Conservation (phyloP, 306 rosid genomes). For the Malus fusca region DNA sequence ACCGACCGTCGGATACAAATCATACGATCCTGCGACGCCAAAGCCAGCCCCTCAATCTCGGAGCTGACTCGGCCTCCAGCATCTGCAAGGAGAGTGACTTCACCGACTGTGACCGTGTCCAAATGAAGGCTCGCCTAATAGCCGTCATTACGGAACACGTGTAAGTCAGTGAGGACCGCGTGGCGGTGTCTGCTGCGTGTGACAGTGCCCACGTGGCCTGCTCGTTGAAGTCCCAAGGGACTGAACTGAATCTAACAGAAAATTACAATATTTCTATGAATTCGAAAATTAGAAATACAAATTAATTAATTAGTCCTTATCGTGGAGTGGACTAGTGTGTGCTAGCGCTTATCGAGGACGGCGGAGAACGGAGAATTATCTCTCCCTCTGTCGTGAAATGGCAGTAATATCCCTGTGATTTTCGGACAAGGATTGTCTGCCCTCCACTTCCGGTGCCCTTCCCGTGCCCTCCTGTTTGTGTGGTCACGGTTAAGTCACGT, state of each 20-base stretch:
- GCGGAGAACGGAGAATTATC: background rate
- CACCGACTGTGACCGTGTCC: background rate
- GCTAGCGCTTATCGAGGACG: background rate
- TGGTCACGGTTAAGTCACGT: no score
- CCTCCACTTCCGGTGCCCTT: no score
- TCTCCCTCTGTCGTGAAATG: background rate
- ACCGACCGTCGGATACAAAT: background rate
- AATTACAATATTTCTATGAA: conserved; percentile 9
- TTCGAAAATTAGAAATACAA: background rate
- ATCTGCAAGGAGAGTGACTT: background rate
- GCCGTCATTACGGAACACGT: conserved; percentile 39
- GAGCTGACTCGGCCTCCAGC: background rate
- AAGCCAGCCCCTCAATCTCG: background rate
- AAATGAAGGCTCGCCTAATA: background rate
- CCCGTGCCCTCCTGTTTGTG: no score
- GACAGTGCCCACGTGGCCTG: conserved; percentile 15
- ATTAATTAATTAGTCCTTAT: background rate
- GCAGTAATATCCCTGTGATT: background rate
- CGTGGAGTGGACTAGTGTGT: conserved; percentile 8
- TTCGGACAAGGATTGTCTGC: no score
- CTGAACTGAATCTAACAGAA: conserved; percentile 39
- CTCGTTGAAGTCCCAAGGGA: background rate
- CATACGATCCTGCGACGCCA: background rate
- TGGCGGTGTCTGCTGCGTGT: background rate
- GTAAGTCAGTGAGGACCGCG: conserved; percentile 26